Evolutionary conservation across 768 basidiomycete species (phyloP), one percentile per base, ranked within the genome.

Genomic region (Tephrocybe sp.): DNA sequence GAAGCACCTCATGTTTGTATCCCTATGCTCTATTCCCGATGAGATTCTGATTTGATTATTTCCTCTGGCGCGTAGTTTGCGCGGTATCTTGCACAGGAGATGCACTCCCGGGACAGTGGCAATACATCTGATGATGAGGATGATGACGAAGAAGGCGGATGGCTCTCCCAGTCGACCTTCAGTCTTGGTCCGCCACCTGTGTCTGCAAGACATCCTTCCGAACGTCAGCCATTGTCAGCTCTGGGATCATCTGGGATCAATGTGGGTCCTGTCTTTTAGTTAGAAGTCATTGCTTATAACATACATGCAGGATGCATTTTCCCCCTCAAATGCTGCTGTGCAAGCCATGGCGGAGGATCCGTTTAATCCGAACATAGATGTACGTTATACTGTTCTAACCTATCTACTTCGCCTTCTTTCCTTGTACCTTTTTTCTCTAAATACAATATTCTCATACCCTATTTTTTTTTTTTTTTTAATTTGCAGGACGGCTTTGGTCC

Each of bases 81-180:
- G 14, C 77, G 83, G 26, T 93, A 92, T 62, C 74, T 91, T 26
- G 81, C 82, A 5, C 82, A 85, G 54, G 87, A 91, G 60, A 84
- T 91, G 57, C 80, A 82, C 50, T 71, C 81, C 0, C 72, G 78
- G 20, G 84, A 85, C 45, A 77, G 76, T 42, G 84, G 84, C 49
- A 77, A 77, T 44, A 76, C 67, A 65, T 61, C 80, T 52, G 64
- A 73, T 41, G 73, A 76, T 20, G 84, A 89, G 45, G 87, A 88
- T 43, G 88, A 89, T 13, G 87, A 89, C 14, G 87, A 89, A 14
- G 88, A 89, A 11, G 81, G 81, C 4, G 89, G 89, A 0, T 92
- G 90, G 91, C 66, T 92, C 20, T 76, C 88, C 3, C 85, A 87
- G 39, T 90, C 87, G 8, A 82, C 76, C n/a, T 90, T 90, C 56